A percentile compares a stretch with the other conserved stretches of the same genome.
Evolutionary conservation across 1,139 yeast genomes (phyloP).

Genomic region (Kodamaea suecica): DNA sequence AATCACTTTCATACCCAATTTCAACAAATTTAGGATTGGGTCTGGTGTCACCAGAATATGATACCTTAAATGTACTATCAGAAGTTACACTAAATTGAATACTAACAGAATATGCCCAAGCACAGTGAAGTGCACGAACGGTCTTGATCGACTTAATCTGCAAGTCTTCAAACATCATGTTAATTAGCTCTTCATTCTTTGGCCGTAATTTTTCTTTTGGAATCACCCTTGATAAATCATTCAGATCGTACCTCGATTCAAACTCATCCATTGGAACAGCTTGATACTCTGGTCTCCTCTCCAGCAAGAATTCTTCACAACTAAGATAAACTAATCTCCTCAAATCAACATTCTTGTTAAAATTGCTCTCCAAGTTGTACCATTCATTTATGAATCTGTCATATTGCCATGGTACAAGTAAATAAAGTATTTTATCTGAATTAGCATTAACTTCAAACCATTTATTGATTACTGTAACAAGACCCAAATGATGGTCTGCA

Average conservation of each 20-base stretch:
- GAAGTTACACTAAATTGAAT: constrained; percentile 42
- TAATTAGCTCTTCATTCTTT: constrained; percentile 14
- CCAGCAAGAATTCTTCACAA: constrained; percentile 58
- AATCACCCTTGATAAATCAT: constrained; percentile 15
- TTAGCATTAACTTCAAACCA: constrained; percentile 52
- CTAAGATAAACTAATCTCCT: constrained; percentile 54
- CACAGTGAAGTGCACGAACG: constrained; percentile 81
- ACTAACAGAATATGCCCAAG: constrained; percentile 73
- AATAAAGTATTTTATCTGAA: constrained; percentile 38
- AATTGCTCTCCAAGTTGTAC: constrained; percentile 50
- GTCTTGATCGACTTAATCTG: constrained; percentile 43
- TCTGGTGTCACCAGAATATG: constrained; percentile 94
- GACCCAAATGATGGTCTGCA: constrained; percentile 95
- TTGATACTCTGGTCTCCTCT: constrained; percentile 26
- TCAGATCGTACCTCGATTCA: constrained; percentile 27
- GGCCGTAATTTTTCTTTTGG: constrained; percentile 22
- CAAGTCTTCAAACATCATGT: constrained; percentile 25
- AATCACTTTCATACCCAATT: constrained; percentile 67
- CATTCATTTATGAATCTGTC: constrained; percentile 69
- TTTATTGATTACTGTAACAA: constrained; percentile 61
- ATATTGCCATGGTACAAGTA: constrained; percentile 78
- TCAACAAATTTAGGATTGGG: constrained; percentile 63
- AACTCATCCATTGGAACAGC: constrained; percentile 33
- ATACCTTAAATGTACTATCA: constrained; percentile 52
- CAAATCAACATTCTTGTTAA: constrained; percentile 30